phyloP scores from a whole-genome alignment of 768 basidiomycete species.

The Austroboletus eburneus region DNA sequence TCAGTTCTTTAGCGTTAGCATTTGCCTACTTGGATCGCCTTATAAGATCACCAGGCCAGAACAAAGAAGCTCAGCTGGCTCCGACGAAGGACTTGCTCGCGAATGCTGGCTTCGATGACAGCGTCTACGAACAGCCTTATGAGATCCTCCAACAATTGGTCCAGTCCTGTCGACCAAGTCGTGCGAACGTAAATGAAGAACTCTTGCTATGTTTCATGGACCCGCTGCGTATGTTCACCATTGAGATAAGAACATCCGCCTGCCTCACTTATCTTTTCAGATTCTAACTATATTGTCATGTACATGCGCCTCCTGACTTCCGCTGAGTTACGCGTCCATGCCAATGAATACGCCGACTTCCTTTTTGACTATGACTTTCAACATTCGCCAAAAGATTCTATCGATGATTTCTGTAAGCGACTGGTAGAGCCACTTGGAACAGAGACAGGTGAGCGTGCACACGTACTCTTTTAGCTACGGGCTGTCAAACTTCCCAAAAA shows the following conservation, averaged over 20 bases:
- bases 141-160: conserved; percentile 56
- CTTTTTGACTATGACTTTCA: conserved; percentile 72
- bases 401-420: conserved; percentile 66
- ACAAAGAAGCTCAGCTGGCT: conserved; percentile 48
- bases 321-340: conserved; percentile 67
- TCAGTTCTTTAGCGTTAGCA: conserved; percentile 56
- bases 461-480: not conserved
- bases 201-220: conserved; percentile 45
- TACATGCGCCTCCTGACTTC: conserved; percentile 83
- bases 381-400: conserved; percentile 52
- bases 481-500: conserved; percentile 19
- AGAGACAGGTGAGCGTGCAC: conserved; percentile 58
- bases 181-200: conserved; percentile 31
- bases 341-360: conserved; percentile 61
- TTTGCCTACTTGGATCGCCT: conserved; percentile 80
- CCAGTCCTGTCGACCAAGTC: conserved; percentile 29
- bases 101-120: conserved; percentile 54
- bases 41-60: conserved; percentile 43
- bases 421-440: conserved; percentile 76
- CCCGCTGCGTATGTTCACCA: conserved; percentile 39
- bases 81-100: conserved; percentile 50
- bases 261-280: conserved; percentile 28
- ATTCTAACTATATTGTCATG: conserved; percentile 70
- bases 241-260: not conserved
- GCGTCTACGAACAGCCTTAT: conserved; percentile 75